Percentiles rank a stretch among this genome's conserved stretches.
phyloP scores from a whole-genome alignment of 768 basidiomycete genomes.

The Rhizopogon vulgaris region DNA sequence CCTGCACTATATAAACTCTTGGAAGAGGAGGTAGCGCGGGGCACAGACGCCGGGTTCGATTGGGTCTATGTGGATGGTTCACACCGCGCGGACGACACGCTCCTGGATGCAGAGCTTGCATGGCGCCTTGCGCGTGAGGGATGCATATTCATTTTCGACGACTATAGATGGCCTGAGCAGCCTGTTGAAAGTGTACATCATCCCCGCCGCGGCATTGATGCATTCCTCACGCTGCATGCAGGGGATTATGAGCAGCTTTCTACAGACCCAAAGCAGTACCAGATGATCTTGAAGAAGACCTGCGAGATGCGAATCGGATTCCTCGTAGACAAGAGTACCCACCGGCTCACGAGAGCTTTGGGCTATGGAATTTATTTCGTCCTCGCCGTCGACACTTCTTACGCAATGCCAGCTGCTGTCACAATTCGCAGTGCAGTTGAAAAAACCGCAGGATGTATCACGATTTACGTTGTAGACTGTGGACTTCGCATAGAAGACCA shows the following conservation, averaged over 20 bases:
- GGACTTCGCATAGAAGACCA: slow-evolving; percentile 34
- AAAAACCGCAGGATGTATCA: slow-evolving; percentile 32
- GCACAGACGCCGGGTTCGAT: slow-evolving; percentile 39
- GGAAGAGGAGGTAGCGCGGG: slow-evolving; percentile 34
- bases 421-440: slow-evolving; percentile 36
- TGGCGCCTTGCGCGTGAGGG: slow-evolving; percentile 49
- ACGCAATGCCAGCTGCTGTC: slow-evolving; percentile 44
- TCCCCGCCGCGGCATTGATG: slow-evolving; percentile 51
- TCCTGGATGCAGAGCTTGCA: slow-evolving; percentile 54
- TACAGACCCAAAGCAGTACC: slow-evolving; percentile 32
- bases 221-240: slow-evolving; percentile 44
- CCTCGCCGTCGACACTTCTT: slow-evolving; percentile 35
- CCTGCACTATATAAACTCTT: slow-evolving; percentile 44
- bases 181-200: slow-evolving; percentile 44
- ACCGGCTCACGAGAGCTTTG: slow-evolving; percentile 16
- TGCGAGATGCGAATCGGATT: slow-evolving; percentile 48
- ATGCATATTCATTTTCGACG: slow-evolving; percentile 51
- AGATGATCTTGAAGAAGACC: slow-evolving; percentile 48
- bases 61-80: slow-evolving; percentile 59
- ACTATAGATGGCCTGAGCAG: slow-evolving; percentile 49
- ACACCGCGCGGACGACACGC: slow-evolving; percentile 53
- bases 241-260: slow-evolving; percentile 42
- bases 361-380: slow-evolving; percentile 46
- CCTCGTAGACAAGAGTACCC: slow-evolving; percentile 5
- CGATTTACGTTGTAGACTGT: slow-evolving; percentile 45